A percentile compares a stretch with the other conserved stretches of the same genome.
Conservation (phyloP, 176 grass and related monocot species). For the sorghum (Sorghum bicolor) region DNA sequence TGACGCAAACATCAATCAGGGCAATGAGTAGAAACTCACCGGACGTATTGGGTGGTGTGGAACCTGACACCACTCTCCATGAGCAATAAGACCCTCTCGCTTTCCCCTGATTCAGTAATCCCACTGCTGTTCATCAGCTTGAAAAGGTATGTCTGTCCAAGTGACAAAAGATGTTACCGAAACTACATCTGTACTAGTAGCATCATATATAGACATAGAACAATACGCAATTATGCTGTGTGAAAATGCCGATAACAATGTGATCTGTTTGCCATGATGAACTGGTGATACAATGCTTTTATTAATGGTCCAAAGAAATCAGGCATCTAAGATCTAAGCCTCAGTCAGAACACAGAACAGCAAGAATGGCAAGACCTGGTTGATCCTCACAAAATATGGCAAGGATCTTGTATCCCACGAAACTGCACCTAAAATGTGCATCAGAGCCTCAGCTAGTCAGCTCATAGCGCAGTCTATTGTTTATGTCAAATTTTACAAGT, state of each 20-base stretch:
- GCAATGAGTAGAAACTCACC: constrained; percentile 39
- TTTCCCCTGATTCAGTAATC: constrained; percentile 89
- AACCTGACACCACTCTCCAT: constrained; percentile 91
- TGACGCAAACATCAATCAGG: not conserved
- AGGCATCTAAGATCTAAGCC: not conserved
- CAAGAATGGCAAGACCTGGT: not conserved
- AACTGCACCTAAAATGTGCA: not conserved
- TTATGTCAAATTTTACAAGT: not conserved
- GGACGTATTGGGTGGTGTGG: constrained; percentile 90
- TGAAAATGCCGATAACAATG: not conserved
- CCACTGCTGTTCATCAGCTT: constrained; percentile 98
- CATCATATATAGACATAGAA: not conserved
- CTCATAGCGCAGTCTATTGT: not conserved
- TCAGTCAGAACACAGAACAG: not conserved
- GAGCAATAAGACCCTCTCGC: constrained; percentile 86
- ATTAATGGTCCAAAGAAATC: not conserved
- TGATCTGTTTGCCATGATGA: not conserved
- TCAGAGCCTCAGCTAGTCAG: not conserved
- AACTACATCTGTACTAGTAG: not conserved
- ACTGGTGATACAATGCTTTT: not conserved
- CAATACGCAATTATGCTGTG: not conserved
- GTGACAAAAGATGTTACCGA: not conserved
- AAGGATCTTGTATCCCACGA: not conserved
- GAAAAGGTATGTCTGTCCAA: constrained; percentile 86
- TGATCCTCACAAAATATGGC: not conserved